A percentile compares a stretch with the other conserved stretches of the same genome.
phyloP scores from a whole-genome alignment of 106 monocot species.

The Xerophyta viscosa region DNA sequence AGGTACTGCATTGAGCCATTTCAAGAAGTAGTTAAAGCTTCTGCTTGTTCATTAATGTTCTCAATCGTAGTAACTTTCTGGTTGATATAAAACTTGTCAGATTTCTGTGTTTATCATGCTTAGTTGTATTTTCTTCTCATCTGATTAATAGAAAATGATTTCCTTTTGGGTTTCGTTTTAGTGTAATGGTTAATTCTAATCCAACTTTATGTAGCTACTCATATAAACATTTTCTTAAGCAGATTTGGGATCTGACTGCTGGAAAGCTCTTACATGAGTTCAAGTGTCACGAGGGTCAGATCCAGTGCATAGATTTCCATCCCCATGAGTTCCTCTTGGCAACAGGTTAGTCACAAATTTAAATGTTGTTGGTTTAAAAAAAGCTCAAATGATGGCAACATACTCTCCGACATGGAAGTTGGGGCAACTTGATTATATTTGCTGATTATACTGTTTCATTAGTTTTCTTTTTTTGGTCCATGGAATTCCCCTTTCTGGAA shows the following conservation, averaged over 20 bases:
- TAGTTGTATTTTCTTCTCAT: not conserved
- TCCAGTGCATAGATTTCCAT: constrained; percentile 98
- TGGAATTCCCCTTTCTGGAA: too few species aligned
- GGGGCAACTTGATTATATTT: too few species aligned
- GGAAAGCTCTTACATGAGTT: constrained; percentile 95
- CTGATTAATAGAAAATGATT: not conserved
- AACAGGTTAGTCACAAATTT: constrained; percentile 46
- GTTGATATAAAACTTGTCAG: not conserved
- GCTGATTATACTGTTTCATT: too few species aligned
- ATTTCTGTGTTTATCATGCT: not conserved
- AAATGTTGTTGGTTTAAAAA: not conserved
- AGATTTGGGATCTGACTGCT: constrained; percentile 99
- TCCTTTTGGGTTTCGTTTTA: too few species aligned
- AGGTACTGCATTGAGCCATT: constrained; percentile 31
- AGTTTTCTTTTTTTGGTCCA: too few species aligned
- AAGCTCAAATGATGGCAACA: not conserved
- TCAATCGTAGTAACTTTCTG: not conserved
- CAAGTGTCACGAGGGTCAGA: constrained; percentile 81
- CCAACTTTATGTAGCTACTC: too few species aligned
- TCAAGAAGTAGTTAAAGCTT: not conserved
- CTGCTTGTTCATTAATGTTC: not conserved
- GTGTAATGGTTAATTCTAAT: too few species aligned
- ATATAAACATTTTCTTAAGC: constrained; percentile 11
- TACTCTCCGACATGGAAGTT: too few species aligned
- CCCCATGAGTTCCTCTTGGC: constrained; percentile 97